These are phyloP conservation scores for Furcasterigmium furcatum DNA, from an alignment of 2,329 filamentous ascomycete genomes.

Conservation along the genomic window DNA sequence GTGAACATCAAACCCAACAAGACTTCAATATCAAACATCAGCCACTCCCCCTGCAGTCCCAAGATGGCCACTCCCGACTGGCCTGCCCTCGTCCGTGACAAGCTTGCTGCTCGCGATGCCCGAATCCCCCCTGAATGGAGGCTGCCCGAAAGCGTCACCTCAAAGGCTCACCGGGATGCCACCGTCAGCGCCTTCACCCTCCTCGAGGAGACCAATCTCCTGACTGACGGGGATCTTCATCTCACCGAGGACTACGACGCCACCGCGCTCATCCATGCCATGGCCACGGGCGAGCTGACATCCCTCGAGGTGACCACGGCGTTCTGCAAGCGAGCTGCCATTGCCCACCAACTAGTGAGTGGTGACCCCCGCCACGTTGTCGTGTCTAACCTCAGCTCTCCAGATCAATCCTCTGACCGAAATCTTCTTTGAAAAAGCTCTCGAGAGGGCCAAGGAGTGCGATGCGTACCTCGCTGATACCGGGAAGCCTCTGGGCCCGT, in stretches of 20 bases:
- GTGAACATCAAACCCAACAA: too few species aligned
- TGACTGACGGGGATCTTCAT: conserved; percentile 37
- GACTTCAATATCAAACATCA: too few species aligned
- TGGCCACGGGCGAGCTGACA: conserved; percentile 29
- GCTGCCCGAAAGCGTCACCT: too few species aligned
- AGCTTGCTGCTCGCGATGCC: too few species aligned
- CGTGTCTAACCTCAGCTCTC: too few species aligned
- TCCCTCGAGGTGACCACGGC: conserved; percentile 33
- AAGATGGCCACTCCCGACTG: too few species aligned
- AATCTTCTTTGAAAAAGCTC: conserved; percentile 40
- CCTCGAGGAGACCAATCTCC: conserved; percentile 26
- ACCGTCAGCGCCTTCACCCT: conserved; percentile 2
- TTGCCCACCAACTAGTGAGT: conserved; percentile 24
- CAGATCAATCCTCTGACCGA: conserved; percentile 51
- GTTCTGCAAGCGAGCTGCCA: conserved; percentile 21
- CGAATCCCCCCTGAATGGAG: too few species aligned
- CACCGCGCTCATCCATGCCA: conserved; percentile 32
- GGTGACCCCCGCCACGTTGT: too few species aligned
- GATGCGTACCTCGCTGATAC: conserved; percentile 34
- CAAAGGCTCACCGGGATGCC: too few species aligned
- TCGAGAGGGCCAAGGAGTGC: conserved; percentile 31
- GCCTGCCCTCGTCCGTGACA: too few species aligned
- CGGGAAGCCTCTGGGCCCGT: conserved; percentile 43
- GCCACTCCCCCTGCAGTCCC: too few species aligned
- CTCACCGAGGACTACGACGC: conserved; percentile 46